These are phyloP conservation scores for Fusarium sp. DNA, from an alignment of 2,329 filamentous ascomycete species.

Conservation along the genomic window DNA sequence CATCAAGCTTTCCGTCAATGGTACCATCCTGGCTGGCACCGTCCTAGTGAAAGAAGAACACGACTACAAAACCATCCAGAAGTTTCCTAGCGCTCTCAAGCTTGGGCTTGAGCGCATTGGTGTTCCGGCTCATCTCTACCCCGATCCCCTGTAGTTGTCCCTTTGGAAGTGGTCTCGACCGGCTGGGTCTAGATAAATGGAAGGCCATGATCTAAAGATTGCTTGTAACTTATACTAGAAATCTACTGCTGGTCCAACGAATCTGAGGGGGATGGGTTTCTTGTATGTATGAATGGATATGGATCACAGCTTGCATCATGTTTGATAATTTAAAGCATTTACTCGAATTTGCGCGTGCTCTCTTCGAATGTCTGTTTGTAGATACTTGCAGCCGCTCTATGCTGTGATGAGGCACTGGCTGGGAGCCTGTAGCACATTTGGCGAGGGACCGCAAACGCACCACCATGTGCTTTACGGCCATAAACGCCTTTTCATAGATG, in stretches of 20 bases:
- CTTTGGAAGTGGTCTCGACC: background rate
- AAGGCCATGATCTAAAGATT: background rate
- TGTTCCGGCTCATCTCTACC: slow-evolving; percentile 29
- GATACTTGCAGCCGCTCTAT: background rate
- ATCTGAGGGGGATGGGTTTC: background rate
- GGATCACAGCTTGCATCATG: background rate
- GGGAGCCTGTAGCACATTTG: background rate
- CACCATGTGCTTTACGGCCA: background rate
- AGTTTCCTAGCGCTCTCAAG: slow-evolving; percentile 43
- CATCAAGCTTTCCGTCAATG: slow-evolving; percentile 62
- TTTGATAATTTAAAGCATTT: background rate
- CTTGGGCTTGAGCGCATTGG: slow-evolving; percentile 46
- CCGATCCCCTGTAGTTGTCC: background rate
- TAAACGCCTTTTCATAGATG: background rate
- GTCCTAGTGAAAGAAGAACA: slow-evolving; percentile 68
- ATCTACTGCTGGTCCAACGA: background rate
- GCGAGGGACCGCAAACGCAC: background rate
- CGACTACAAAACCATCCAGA: slow-evolving; percentile 66
- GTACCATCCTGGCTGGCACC: slow-evolving; percentile 72
- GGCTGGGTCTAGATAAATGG: background rate
- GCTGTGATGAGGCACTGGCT: background rate
- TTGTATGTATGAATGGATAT: background rate
- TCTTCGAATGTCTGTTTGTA: background rate
- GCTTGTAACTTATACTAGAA: background rate
- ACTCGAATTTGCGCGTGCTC: background rate